Percentiles rank a stretch among this genome's conserved stretches.
Evolutionary conservation across 1,284 basidiomycete species (phyloP).

Genomic region (Trametes pubescens): DNA sequence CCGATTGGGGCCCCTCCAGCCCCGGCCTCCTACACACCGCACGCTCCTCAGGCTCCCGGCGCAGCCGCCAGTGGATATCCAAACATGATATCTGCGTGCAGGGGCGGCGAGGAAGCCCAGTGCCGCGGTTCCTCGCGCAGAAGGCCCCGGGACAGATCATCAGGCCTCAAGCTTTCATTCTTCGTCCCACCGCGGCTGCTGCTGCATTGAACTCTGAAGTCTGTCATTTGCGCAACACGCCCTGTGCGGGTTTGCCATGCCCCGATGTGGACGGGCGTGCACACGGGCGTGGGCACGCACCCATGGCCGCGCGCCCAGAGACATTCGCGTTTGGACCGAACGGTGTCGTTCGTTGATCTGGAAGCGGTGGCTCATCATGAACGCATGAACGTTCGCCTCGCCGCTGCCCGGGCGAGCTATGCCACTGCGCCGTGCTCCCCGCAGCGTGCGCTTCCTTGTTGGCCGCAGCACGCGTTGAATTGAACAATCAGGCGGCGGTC

Average conservation of each 20-base stretch:
- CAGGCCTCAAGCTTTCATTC: constrained; percentile 14
- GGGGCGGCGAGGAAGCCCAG: neutral
- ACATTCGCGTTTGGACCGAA: neutral
- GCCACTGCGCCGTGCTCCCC: constrained; percentile 1
- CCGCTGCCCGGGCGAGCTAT: neutral
- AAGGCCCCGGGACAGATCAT: constrained; percentile 17
- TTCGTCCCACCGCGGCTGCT: constrained; percentile 12
- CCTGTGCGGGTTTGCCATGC: neutral
- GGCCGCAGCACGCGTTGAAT: constrained; percentile 9
- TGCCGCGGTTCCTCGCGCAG: constrained; percentile 3
- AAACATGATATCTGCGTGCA: too few species aligned
- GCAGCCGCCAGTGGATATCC: constrained; percentile 8
- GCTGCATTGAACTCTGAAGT: constrained; percentile 3
- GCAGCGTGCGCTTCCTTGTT: constrained; percentile 11
- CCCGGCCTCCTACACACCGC: neutral
- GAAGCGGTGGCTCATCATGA: constrained; percentile 10
- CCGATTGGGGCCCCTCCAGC: neutral
- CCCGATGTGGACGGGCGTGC: constrained; percentile 9
- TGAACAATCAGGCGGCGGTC: constrained; percentile 15
- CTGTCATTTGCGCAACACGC: constrained; percentile 11
- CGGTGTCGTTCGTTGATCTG: constrained; percentile 6
- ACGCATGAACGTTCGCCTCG: neutral
- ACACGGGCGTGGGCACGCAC: constrained; percentile 20
- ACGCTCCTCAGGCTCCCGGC: neutral
- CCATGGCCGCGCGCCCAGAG: neutral